Conservation (phyloP, 2,329 filamentous ascomycete genomes). For the Pyrenochaeta sp. region DNA sequence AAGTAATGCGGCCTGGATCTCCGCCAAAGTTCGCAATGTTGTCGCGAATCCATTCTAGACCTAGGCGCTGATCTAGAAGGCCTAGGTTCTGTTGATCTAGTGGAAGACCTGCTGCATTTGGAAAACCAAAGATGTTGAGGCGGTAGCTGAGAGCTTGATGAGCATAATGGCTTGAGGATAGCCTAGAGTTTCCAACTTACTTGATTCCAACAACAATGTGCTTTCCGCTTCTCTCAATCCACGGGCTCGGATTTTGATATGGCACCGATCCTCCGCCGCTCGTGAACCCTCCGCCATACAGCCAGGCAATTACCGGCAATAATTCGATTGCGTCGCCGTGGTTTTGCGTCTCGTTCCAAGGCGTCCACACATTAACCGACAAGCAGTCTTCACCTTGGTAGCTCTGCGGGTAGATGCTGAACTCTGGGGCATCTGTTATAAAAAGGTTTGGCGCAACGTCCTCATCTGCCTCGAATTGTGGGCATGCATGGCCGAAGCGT, state of each 20-base stretch:
- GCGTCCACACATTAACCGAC: slow-evolving; percentile 58
- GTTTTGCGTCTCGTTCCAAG: slow-evolving; percentile 23
- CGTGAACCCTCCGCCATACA: slow-evolving; percentile 59
- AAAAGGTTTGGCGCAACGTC: slow-evolving; percentile 25
- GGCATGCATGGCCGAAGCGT: slow-evolving; percentile 39
- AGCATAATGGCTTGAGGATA: neutral
- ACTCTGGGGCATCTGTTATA: slow-evolving; percentile 36
- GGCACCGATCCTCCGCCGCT: slow-evolving; percentile 56
- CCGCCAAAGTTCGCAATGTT: slow-evolving; percentile 51
- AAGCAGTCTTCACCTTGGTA: slow-evolving; percentile 57
- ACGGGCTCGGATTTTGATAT: slow-evolving; percentile 41
- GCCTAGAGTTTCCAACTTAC: slow-evolving; percentile 41
- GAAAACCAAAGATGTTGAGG: slow-evolving; percentile 53
- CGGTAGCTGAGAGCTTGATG: slow-evolving; percentile 34
- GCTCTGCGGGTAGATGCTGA: slow-evolving; percentile 23
- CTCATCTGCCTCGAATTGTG: slow-evolving; percentile 28
- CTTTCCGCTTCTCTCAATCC: slow-evolving; percentile 46
- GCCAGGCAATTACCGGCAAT: slow-evolving; percentile 57
- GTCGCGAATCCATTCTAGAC: slow-evolving; percentile 50
- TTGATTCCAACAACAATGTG: slow-evolving; percentile 48
- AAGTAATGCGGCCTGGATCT: slow-evolving; percentile 49
- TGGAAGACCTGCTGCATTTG: slow-evolving; percentile 44
- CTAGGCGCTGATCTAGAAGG: slow-evolving; percentile 51
- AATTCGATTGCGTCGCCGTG: slow-evolving; percentile 18
- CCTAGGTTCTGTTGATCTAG: slow-evolving; percentile 48